A percentile compares a stretch with the other conserved stretches of the same genome.
These are phyloP conservation scores for Bipolaris bicolor DNA, from an alignment of 2,329 filamentous ascomycete species.

Conservation along the genomic window DNA sequence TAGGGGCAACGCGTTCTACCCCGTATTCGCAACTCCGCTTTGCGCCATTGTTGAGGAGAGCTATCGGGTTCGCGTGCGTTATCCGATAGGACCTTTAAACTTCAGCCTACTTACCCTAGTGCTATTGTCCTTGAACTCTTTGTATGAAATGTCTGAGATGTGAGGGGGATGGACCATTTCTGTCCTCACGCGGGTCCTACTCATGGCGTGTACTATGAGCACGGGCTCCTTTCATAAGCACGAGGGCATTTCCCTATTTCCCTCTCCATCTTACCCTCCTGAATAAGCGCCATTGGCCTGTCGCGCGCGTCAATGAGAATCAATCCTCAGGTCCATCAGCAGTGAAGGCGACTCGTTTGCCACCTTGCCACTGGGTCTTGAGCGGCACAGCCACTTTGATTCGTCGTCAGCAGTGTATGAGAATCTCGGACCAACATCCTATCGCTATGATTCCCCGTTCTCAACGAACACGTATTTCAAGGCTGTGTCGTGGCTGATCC, in stretches of 20 bases:
- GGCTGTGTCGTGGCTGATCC: background rate
- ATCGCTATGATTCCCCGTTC: too few relatives aligned
- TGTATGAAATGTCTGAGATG: background rate
- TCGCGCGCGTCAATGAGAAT: background rate
- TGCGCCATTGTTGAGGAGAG: background rate
- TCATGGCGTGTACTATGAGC: background rate
- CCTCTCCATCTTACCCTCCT: background rate
- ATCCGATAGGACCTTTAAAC: background rate
- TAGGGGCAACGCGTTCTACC: background rate
- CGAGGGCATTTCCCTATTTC: background rate
- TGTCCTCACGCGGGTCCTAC: background rate
- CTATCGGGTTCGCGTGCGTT: background rate
- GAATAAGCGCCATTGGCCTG: background rate
- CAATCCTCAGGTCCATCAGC: background rate
- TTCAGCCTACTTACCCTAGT: background rate
- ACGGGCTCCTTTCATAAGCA: background rate
- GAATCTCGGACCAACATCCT: background rate
- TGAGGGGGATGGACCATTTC: background rate
- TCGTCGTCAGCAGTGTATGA: conserved; percentile 1
- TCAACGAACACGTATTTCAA: background rate
- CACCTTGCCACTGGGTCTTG: background rate
- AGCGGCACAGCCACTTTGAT: background rate
- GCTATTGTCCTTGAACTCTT: background rate
- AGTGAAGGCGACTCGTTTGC: background rate
- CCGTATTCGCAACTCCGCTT: background rate